Evolutionary conservation across 768 basidiomycete species (phyloP), one percentile per base, ranked within the genome.

Genomic region (Hemileccinum impolitum): DNA sequence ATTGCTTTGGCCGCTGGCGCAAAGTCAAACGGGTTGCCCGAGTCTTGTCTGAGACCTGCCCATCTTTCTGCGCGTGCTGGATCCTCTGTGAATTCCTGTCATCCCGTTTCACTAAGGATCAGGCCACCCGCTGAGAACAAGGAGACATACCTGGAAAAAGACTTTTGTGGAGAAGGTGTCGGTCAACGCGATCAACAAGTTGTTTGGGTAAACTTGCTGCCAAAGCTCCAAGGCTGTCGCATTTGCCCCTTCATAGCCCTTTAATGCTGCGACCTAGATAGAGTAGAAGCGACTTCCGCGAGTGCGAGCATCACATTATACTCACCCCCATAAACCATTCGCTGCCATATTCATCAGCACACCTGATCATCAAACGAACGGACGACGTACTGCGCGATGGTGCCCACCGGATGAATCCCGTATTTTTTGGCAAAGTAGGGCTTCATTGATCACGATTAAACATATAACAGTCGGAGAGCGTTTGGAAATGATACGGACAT

Each of bases 281-380:
- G 34, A 38, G 40, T 30, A 26, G 51, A 13, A 23, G 26, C 9
- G 28, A 2, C 18, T n/a, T 31, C 25, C 9, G 17, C 12, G 4
- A 14, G 17, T 31, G 13, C 18, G 17, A 41, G n/a, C 10, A 5
- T 26, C 8, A 6, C 18, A 30, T 1, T 10, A 26, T 19, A 62
- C 78, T 67, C 69, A 87, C 89, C 47, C 82, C 90, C 90, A 93
- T 93, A 61, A 87, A 89, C 90, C 90, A 93, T 70, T 93, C 90
- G 63, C 90, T 88, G 50, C 15, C 43, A 18, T 47, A 41, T 6
- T 31, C 44, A 44, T 54, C n/a, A 58, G 50, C 25, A 26, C 40
- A 40, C 21, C 17, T 9, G 15, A 35, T 47, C 19, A 42, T 12
- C 18, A 6, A 39, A 17, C 34, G 54, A 39, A 39, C n/a, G 41